Conservation (phyloP, 176 grass and related monocot species). For the Musa beccarii region DNA sequence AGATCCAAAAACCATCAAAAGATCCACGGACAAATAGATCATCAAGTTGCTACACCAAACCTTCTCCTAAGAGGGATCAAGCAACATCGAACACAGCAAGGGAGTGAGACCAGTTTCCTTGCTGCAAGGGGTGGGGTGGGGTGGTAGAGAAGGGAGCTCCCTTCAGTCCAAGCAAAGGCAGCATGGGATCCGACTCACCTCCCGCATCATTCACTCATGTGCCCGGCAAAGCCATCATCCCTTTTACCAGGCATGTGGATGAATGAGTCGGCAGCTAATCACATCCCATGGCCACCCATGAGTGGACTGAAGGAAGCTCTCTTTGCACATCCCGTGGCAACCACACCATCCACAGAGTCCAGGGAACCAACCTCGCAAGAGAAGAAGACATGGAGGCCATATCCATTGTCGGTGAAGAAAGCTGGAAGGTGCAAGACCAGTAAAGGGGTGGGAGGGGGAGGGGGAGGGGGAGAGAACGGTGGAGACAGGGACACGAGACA, state of each 20-base stretch:
- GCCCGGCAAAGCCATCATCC: constrained; percentile 19
- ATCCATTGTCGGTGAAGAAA: not conserved
- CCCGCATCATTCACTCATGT: constrained; percentile 72
- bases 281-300: constrained; percentile 46
- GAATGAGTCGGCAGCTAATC: constrained; percentile 87
- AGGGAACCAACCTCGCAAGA: not conserved
- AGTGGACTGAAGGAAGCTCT: constrained; percentile 96
- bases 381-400: not conserved
- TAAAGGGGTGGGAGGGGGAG: not conserved
- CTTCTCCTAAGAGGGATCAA: too few species aligned
- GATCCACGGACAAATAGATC: too few species aligned
- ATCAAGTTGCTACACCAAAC: too few species aligned
- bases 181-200: constrained; percentile 48
- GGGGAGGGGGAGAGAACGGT: too few species aligned
- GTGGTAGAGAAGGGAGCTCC: constrained; percentile 50
- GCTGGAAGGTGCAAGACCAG: not conserved
- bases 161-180: constrained; percentile 86
- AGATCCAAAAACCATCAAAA: too few species aligned
- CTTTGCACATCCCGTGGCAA: constrained; percentile 3
- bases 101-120: too few species aligned
- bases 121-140: not conserved
- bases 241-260: constrained; percentile 32
- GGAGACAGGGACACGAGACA: too few species aligned
- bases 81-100: too few species aligned
- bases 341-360: not conserved